These are phyloP conservation scores for Omphalea diandra DNA, from an alignment of 441 rosid genomes.

Conservation along the genomic window DNA sequence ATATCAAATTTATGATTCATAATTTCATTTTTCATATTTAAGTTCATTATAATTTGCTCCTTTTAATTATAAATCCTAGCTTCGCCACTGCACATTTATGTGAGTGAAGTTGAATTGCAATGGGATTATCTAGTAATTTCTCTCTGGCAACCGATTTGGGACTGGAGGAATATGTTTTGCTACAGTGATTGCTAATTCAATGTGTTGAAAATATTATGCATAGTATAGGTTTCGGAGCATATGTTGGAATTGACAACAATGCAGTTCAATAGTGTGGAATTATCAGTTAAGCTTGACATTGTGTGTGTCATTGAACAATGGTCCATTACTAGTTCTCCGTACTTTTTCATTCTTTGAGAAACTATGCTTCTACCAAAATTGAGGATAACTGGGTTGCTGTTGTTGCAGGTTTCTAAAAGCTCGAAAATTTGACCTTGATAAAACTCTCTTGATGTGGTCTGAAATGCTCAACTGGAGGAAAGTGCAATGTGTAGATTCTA, in stretches of 20 bases:
- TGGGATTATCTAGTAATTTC: too few relatives aligned
- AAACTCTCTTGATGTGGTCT: slow-evolving; percentile 86
- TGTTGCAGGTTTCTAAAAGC: slow-evolving; percentile 78
- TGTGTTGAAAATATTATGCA: too few relatives aligned
- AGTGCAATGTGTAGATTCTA: slow-evolving; percentile 68
- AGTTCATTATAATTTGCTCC: too few relatives aligned
- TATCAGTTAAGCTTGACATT: neutral
- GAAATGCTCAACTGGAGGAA: slow-evolving; percentile 94
- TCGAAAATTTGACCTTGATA: slow-evolving; percentile 75
- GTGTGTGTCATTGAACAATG: neutral
- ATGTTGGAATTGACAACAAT: neutral
- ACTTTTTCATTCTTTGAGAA: neutral
- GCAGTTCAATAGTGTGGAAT: too few relatives aligned
- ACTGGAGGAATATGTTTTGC: neutral
- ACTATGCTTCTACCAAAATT: neutral
- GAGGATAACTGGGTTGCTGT: slow-evolving; percentile 14
- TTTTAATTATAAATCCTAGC: too few relatives aligned
- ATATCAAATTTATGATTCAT: too few relatives aligned
- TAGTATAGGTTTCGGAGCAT: slow-evolving; percentile 3
- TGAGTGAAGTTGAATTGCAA: too few relatives aligned
- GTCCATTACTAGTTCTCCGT: neutral
- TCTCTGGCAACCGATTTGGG: neutral
- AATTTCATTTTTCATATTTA: too few relatives aligned
- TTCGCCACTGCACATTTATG: too few relatives aligned
- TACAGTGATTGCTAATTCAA: neutral